phyloP scores from a whole-genome alignment of 2,329 filamentous ascomycete species.

The Colletotrichum camelliae region DNA sequence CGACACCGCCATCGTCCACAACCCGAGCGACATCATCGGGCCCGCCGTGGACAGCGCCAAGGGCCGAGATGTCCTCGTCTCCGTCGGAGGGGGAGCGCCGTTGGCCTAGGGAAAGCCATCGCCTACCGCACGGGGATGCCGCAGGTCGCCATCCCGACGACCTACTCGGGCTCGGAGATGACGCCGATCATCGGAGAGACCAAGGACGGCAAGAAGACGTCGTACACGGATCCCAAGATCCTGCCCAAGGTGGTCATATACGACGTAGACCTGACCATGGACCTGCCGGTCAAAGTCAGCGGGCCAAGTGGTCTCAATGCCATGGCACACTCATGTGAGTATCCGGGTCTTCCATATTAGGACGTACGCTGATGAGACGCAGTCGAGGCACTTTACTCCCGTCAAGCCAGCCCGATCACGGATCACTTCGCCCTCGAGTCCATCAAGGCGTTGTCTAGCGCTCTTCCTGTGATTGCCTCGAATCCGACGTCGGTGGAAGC shows the following conservation, averaged over 20 bases:
- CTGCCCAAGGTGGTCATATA: constrained; percentile 21
- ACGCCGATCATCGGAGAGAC: constrained; percentile 42
- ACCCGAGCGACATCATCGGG: constrained; percentile 30
- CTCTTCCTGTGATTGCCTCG: constrained; percentile 57
- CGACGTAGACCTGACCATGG: constrained; percentile 19
- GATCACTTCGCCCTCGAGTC: constrained; percentile 17
- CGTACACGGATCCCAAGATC: constrained; percentile 13
- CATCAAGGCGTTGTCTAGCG: constrained; percentile 23
- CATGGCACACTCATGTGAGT: constrained; percentile 19
- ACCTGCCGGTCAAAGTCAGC: constrained; percentile 15
- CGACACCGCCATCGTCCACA: constrained; percentile 35
- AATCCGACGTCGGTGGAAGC: constrained; percentile 49
- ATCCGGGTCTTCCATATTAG: background rate
- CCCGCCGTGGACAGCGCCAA: constrained; percentile 31
- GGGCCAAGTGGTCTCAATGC: constrained; percentile 19
- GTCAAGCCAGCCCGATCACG: constrained; percentile 14
- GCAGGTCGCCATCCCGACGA: constrained; percentile 65
- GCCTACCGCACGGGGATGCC: constrained; percentile 57
- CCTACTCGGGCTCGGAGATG: constrained; percentile 66
- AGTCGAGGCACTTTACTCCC: constrained; percentile 20
- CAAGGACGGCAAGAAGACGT: constrained; percentile 22
- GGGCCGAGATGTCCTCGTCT: constrained; percentile 61
- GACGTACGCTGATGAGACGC: background rate
- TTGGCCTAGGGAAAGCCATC: constrained; percentile 63
- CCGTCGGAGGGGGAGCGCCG: constrained; percentile 68